Base-by-base conservation (phyloP, 768 basidiomycete genomes). In the Mycena floridula region DNA sequence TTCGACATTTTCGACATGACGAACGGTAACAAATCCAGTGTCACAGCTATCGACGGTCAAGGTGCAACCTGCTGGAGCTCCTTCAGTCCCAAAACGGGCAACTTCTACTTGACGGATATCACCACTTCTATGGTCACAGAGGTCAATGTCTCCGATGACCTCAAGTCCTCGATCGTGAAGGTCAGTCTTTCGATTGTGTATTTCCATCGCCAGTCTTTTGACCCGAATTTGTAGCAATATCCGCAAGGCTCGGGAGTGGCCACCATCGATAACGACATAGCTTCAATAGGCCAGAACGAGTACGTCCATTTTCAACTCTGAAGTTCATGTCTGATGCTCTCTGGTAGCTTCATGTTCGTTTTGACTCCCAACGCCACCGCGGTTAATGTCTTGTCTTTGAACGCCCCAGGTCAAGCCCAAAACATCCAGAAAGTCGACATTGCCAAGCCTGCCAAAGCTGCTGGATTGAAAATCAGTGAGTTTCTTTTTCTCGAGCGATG, bases 81-180 rank as follows among this genome's bases (percentile, higher is more conserved):
- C 41, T 69, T 69, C 58, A 65, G 62, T 52, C 47, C 52, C 30
- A 61, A 65, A 57, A 70, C 68, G 1, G 67, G 67, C 4, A 70
- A 66, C 55, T 73, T 68, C 59, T 73, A 68, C 55, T 52, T 73
- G 13, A 72, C 64, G 24, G 70, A 73, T 44, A 67, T 71, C 32
- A 62, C 54, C 3, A 71, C 69, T 26, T 53, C 65, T 3, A 54
- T 56, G 7, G 55, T 69, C 32, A 75, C 73, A 0, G 75, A 77
- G 58, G 66, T 74, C 30, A 62, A 65, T 37, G 64, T 78, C 37
- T 68, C 73, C 53, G 56, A 61, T 48, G 69, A 73, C 48, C 62
- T 77, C 24, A 63, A 64, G 44, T 68, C 61, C 4, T 59, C 61
- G n/a, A 66, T 76, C 32, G 70, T 74, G 35, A 70, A 67, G 60